Evolutionary conservation across 225 moss, liverwort and hornwort genomes (phyloP), one percentile per base, ranked within the genome.

Genomic region (Physcomitrellopsis africana): DNA sequence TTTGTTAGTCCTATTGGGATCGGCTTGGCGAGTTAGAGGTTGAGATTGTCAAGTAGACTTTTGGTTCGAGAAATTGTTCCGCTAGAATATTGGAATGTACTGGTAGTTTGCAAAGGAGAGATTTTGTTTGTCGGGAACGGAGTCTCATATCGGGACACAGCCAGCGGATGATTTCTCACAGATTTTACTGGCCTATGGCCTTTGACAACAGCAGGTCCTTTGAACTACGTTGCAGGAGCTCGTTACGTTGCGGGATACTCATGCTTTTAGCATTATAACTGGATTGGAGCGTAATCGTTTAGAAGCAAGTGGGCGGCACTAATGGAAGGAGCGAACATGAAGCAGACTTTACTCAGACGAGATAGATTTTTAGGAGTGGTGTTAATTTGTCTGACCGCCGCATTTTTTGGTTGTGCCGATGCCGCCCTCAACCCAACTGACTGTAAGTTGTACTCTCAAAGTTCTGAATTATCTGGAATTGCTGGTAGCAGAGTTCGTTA

Each of bases 361-460:
- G 43, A 67, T 10, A 46, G 24, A 32, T 8, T 45, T 7, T 69
- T 72, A 51, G 76, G 64, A 69, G 4, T 80, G 16, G 47, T 76
- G 26, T 37, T 83, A 0, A 53, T 80, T 13, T 83, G 69, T 53
- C 65, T 80, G 60, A 59, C 72, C 58, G 59, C 72, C 58, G 69
- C 65, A 29, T 27, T 76, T 47, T 80, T 68, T 10, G 18, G 76
- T 15, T 24, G 67, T 22, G 47, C 26, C 11, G 60, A 83, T 23
- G 69, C 64, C 37, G 10, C 47, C 17, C 10, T 83, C 51, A 83
- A 83, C 26, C 80, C 83, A 13, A 69, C 80, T 0, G 83, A 83
- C 51, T 32, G 80, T 80, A 52, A 76, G 80, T 51, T 2, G 3
- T 23, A 3, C 7, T 4, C 32, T 37, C 32, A 7, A 37, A 37